Evolutionary conservation across 306 rosid species (phyloP).

Genomic region (Cucumis cinereus): DNA sequence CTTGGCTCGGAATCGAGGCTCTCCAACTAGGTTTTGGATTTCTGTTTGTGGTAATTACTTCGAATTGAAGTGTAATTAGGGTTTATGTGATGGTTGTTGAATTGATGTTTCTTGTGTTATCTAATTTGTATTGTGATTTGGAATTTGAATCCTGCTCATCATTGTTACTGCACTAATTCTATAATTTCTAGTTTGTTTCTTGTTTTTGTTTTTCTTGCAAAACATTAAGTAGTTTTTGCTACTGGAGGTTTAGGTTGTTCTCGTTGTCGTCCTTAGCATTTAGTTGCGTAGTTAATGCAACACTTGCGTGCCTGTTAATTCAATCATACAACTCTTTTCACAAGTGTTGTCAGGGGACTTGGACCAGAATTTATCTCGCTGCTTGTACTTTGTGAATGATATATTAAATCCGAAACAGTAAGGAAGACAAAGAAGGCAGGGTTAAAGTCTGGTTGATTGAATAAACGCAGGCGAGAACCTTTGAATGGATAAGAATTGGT

Average conservation of each 20-base stretch:
- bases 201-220: background rate
- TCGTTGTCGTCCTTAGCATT: background rate
- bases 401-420: background rate
- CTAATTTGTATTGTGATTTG: background rate
- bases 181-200: background rate
- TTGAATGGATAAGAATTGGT: background rate
- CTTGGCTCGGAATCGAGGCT: background rate
- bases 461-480: background rate
- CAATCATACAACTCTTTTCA: background rate
- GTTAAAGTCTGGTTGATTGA: background rate
- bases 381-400: background rate
- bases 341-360: background rate
- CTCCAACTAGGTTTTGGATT: background rate
- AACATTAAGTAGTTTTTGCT: background rate
- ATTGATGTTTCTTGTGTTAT: background rate
- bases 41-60: background rate
- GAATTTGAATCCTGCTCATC: background rate
- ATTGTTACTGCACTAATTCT: background rate
- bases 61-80: slow-evolving; percentile 26
- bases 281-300: background rate
- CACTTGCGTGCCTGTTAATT: background rate
- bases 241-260: background rate
- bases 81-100: slow-evolving; percentile 16
- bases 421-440: background rate
- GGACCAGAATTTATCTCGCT: background rate